Conservation (phyloP, 1,139 yeast species). For the Hyphopichia buzzinii region DNA sequence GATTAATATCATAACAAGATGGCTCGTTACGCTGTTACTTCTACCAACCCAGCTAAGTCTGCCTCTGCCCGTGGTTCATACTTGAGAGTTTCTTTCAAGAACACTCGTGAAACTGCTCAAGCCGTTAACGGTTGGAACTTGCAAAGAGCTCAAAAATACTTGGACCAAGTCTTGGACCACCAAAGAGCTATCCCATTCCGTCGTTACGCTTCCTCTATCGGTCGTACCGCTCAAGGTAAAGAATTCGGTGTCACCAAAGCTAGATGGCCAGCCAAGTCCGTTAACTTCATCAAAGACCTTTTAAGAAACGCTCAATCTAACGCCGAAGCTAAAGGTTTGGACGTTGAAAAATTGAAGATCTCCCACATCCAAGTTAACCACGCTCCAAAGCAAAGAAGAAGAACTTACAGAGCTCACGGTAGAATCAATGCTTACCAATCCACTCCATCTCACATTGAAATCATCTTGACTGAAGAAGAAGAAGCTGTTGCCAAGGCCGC, state of each 20-base stretch:
- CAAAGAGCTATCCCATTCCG: constrained; percentile 99
- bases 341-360: constrained; percentile 86
- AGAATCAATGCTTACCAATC: constrained; percentile 99
- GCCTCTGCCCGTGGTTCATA: constrained; percentile 99
- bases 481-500: constrained; percentile 93
- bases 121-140: constrained; percentile 98
- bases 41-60: constrained; percentile 99
- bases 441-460: constrained; percentile 98
- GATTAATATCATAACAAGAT: constrained; percentile 22
- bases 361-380: constrained; percentile 99
- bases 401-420: constrained; percentile 99
- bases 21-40: constrained; percentile 95
- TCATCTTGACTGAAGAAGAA: constrained; percentile 92
- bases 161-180: constrained; percentile 95
- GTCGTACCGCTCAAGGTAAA: constrained; percentile 99
- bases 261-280: constrained; percentile 99
- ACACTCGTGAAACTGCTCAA: constrained; percentile 99
- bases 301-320: constrained; percentile 97
- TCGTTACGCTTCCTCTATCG: constrained; percentile 94
- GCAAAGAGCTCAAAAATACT: constrained; percentile 93
- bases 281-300: constrained; percentile 91
- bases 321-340: constrained; percentile 99
- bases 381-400: constrained; percentile 99
- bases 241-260: constrained; percentile 99
- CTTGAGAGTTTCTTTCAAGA: constrained; percentile 99